These are phyloP conservation scores for Colletotrichum acutatum DNA, from an alignment of 2,329 filamentous ascomycete genomes.

Conservation along the genomic window DNA sequence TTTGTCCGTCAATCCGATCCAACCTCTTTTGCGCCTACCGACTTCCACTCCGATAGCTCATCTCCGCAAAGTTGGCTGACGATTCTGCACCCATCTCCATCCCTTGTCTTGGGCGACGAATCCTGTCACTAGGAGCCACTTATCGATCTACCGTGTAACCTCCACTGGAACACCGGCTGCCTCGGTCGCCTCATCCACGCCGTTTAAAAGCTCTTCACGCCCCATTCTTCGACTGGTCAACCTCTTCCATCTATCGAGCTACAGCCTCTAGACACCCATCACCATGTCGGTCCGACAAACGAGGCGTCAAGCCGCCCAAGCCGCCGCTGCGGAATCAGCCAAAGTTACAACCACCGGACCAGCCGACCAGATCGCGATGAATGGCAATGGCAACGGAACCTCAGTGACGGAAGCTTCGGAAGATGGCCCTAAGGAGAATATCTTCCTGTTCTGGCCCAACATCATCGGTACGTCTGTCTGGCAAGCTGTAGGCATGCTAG, in stretches of 20 bases:
- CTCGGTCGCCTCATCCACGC: constrained; percentile 23
- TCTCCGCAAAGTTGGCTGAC: neutral
- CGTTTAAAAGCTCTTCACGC: constrained; percentile 28
- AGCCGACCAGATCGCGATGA: constrained; percentile 44
- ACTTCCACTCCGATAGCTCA: neutral
- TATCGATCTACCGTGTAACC: constrained; percentile 34
- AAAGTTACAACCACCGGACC: constrained; percentile 11
- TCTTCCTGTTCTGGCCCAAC: constrained; percentile 85
- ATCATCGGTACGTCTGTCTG: constrained; percentile 72
- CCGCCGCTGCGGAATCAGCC: constrained; percentile 35
- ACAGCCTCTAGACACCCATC: neutral
- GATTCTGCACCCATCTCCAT: constrained; percentile 2
- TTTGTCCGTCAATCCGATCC: neutral
- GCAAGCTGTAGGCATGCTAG: neutral
- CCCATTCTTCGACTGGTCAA: constrained; percentile 12
- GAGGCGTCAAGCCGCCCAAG: constrained; percentile 51
- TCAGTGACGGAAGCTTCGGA: constrained; percentile 48
- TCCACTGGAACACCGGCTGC: constrained; percentile 34
- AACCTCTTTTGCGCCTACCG: neutral
- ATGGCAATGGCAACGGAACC: constrained; percentile 58
- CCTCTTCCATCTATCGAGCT: constrained; percentile 3
- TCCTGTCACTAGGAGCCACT: constrained; percentile 26
- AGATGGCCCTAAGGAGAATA: constrained; percentile 70
- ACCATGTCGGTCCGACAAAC: constrained; percentile 53
- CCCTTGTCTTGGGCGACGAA: constrained; percentile 10